phyloP scores from a whole-genome alignment of 768 basidiomycete species.

The Suillus spraguei region DNA sequence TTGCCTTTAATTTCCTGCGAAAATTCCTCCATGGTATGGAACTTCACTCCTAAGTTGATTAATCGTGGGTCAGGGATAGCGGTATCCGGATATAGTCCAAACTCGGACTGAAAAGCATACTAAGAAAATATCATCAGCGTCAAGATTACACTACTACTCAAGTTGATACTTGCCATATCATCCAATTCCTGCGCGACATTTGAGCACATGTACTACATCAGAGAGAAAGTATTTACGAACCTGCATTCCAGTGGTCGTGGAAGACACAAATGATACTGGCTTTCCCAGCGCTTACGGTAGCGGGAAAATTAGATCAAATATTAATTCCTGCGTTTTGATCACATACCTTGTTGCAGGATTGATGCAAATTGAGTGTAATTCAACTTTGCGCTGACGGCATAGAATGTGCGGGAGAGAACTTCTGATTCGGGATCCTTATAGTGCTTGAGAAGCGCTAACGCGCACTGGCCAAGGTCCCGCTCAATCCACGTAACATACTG shows the following conservation, averaged over 20 bases:
- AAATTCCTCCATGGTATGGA: conserved; percentile 23
- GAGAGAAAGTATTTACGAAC: conserved; percentile 10
- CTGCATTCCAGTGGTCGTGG: conserved; percentile 21
- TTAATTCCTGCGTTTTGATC: not conserved
- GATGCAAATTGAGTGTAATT: conserved; percentile 19
- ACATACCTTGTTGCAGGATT: conserved; percentile 21
- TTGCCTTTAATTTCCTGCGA: conserved; percentile 24
- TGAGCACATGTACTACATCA: not conserved
- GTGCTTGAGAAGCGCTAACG: conserved; percentile 25
- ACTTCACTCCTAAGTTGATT: conserved; percentile 28
- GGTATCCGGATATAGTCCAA: conserved; percentile 23
- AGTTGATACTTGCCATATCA: conserved; percentile 21
- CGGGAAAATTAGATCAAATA: not conserved
- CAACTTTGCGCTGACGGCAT: conserved; percentile 27
- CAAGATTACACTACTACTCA: conserved; percentile 7
- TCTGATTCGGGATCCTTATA: conserved; percentile 23
- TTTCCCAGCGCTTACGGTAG: conserved; percentile 25
- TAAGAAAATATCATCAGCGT: conserved; percentile 10
- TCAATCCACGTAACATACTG: conserved; percentile 28
- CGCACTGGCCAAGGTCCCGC: conserved; percentile 26
- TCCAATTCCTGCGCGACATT: conserved; percentile 22
- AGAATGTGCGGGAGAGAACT: conserved; percentile 27
- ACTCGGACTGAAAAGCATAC: conserved; percentile 29
- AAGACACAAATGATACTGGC: conserved; percentile 26
- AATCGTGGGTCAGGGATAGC: conserved; percentile 30